phyloP scores from a whole-genome alignment of 371 early-diverging fungal species.

The Syncephalastrum sp. region DNA sequence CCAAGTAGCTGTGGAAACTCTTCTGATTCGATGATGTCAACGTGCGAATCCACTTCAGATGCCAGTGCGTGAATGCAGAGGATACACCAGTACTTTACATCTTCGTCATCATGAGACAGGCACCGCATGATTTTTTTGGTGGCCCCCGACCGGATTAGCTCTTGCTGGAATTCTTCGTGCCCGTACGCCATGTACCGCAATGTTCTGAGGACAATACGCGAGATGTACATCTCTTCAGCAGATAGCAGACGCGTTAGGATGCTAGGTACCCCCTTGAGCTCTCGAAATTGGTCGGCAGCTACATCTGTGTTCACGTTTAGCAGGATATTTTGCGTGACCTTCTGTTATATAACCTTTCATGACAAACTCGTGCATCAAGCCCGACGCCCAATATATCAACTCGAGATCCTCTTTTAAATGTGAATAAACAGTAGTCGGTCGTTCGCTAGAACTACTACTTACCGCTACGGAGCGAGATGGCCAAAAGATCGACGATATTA shows the following conservation, averaged over 20 bases:
- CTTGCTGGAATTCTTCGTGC: conserved; percentile 48
- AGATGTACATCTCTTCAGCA: conserved; percentile 68
- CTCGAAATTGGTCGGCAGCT: conserved; percentile 56
- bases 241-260: conserved; percentile 56
- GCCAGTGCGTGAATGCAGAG: conserved; percentile 56
- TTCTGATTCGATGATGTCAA: conserved; percentile 34
- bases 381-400: conserved; percentile 80
- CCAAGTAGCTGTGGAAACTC: conserved; percentile 42
- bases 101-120: conserved; percentile 70
- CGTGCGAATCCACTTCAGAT: conserved; percentile 36
- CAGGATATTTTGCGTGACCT: neutral
- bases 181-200: conserved; percentile 70
- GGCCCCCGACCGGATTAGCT: conserved; percentile 62
- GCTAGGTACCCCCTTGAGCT: conserved; percentile 60
- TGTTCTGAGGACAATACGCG: conserved; percentile 67
- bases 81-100: conserved; percentile 75
- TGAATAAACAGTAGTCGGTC: neutral
- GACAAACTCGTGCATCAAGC: conserved; percentile 80
- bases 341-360: conserved; percentile 48
- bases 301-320: conserved; percentile 30
- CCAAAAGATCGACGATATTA: conserved; percentile 66
- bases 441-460: neutral
- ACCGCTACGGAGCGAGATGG: conserved; percentile 71
- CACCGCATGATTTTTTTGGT: conserved; percentile 62
- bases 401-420: conserved; percentile 65